Conservation (phyloP, 139 green algal species). For the Chlorella sp. region DNA sequence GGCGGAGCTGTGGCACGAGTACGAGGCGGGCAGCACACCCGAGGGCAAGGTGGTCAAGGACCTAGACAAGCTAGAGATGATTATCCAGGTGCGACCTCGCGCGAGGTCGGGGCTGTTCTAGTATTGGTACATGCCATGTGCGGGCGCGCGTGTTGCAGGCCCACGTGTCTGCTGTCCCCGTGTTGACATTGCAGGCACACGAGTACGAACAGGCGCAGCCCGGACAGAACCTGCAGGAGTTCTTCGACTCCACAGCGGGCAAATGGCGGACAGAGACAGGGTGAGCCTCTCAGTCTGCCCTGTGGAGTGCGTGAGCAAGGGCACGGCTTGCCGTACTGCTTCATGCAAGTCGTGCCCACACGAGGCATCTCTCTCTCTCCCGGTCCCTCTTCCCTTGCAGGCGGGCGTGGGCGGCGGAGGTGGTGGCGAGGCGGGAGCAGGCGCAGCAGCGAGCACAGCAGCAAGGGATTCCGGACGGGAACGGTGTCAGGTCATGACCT, state of each 20-base stretch:
- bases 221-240: slow-evolving; percentile 65
- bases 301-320: too few relatives aligned
- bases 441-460: too few relatives aligned
- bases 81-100: slow-evolving; percentile 54
- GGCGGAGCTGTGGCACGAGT: slow-evolving; percentile 80
- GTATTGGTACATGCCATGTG: not conserved
- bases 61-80: slow-evolving; percentile 93
- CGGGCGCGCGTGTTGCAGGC: not conserved
- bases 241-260: slow-evolving; percentile 77
- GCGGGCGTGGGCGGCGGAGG: too few relatives aligned
- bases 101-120: not conserved
- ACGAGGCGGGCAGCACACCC: slow-evolving; percentile 64
- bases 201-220: slow-evolving; percentile 78
- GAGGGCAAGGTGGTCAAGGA: slow-evolving; percentile 92
- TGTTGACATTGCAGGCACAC: slow-evolving; percentile 45
- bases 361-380: too few relatives aligned
- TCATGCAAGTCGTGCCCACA: too few relatives aligned
- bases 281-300: too few relatives aligned
- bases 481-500: too few relatives aligned
- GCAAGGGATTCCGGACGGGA: too few relatives aligned
- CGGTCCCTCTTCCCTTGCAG: too few relatives aligned
- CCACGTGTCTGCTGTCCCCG: not conserved
- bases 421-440: too few relatives aligned
- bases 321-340: too few relatives aligned
- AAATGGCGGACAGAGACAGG: slow-evolving; percentile 69